Base-by-base conservation (phyloP, 495 filamentous ascomycete species). In the Articulospora tetracladia region DNA sequence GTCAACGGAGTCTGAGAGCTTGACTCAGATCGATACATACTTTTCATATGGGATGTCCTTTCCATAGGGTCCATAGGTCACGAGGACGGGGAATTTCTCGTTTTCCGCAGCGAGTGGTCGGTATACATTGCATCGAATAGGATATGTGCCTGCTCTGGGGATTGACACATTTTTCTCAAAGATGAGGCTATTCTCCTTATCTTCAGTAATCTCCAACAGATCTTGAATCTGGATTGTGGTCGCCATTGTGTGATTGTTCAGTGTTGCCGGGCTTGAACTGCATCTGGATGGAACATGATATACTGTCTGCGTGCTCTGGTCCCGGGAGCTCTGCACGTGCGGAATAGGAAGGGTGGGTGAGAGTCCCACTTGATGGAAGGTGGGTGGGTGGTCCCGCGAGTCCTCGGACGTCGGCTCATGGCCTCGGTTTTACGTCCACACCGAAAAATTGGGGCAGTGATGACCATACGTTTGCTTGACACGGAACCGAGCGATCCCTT, bases 21-120 rank as follows among this genome's bases (percentile, higher is more conserved):
- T n/a, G n/a, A n/a, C 30, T 2, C 17, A 51, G 17, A 12, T 7
- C n/a, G 47, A n/a, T n/a, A n/a, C 69, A 36, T 64, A 78, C 68
- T 68, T 72, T 22, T 64, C 57, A 66, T 82, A 84, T 30, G 70
- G 74, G 12, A 81, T 78, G 66, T 87, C 84, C 62, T 89, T 88
- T 12, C 85, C 86, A 62, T 89, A 89, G 1, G 86, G 85, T 0
- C 81, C 81, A 63, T 83, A 83, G 6, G 82, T 84, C 2, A 81
- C 74, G 0, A 85, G 65, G 0, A 82, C 81, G 1, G 82, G 81
- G 44, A 68, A 69, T 52, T 67, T 74, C 22, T 23, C 49, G 6
- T 34, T 53, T 23, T 57, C 53, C 1, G 44, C 19, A 13, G 25
- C 53, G 7, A 57, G 57, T 12, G 65, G 65, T 12, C 61, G 41